Conservation (phyloP, 768 basidiomycete species). For the Serendipita indica region DNA sequence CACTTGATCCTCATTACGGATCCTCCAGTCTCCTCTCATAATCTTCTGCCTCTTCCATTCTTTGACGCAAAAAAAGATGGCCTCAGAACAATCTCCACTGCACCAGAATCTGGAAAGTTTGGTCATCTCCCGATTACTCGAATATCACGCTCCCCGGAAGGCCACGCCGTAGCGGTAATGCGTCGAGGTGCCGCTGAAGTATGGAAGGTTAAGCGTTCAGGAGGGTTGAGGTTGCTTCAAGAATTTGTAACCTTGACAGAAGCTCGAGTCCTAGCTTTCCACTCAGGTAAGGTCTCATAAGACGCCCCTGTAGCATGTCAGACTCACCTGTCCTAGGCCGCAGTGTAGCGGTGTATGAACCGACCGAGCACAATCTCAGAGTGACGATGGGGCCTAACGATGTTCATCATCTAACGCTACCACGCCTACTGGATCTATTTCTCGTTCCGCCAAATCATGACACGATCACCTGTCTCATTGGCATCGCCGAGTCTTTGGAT, state of each 20-base stretch:
- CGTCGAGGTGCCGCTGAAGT: slow-evolving; percentile 44
- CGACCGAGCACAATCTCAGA: slow-evolving; percentile 16
- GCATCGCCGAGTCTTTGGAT: slow-evolving; percentile 43
- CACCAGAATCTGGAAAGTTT: slow-evolving; percentile 26
- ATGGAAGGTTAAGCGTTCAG: slow-evolving; percentile 38
- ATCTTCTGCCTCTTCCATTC: slow-evolving; percentile 43
- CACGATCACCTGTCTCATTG: slow-evolving; percentile 42
- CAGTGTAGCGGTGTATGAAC: slow-evolving; percentile 9
- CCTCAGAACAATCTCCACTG: slow-evolving; percentile 28
- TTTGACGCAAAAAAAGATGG: slow-evolving; percentile 44
- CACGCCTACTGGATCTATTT: slow-evolving; percentile 45
- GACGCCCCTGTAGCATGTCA: slow-evolving; percentile 16
- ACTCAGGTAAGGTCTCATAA: background rate
- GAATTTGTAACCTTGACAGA: background rate
- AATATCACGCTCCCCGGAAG: slow-evolving; percentile 68
- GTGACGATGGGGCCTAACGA: background rate
- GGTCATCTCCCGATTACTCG: slow-evolving; percentile 33
- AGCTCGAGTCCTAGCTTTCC: background rate
- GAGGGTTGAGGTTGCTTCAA: slow-evolving; percentile 42
- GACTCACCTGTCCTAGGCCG: slow-evolving; percentile 20
- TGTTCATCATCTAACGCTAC: slow-evolving; percentile 23
- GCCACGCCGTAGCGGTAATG: slow-evolving; percentile 54
- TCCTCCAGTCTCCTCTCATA: slow-evolving; percentile 47
- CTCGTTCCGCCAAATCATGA: slow-evolving; percentile 41
- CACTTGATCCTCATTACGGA: slow-evolving; percentile 50